phyloP scores from a whole-genome alignment of 768 basidiomycete species.

The Tulasnella calospora region DNA sequence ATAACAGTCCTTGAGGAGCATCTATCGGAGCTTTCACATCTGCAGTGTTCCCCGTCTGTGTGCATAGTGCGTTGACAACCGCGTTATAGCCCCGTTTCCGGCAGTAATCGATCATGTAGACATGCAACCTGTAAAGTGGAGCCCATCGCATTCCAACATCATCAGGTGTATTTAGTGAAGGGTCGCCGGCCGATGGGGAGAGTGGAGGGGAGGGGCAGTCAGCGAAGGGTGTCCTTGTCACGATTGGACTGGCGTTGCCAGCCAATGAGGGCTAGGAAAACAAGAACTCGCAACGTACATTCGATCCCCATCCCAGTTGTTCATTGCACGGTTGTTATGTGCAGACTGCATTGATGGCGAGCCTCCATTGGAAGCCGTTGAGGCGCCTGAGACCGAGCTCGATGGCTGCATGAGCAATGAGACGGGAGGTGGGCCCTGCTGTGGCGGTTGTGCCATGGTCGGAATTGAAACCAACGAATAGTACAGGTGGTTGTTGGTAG shows the following conservation, averaged over 20 bases:
- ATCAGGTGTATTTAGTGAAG: neutral
- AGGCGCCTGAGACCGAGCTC: neutral
- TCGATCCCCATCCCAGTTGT: slow-evolving; percentile 23
- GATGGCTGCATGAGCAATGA: slow-evolving; percentile 17
- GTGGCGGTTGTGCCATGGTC: slow-evolving; percentile 12
- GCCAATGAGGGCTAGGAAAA: neutral
- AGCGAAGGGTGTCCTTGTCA: slow-evolving; percentile 5
- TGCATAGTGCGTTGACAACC: slow-evolving; percentile 34
- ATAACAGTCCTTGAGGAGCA: slow-evolving; percentile 37
- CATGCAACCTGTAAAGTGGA: slow-evolving; percentile 33
- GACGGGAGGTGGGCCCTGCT: neutral
- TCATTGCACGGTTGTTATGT: neutral
- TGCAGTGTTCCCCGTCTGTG: slow-evolving; percentile 35
- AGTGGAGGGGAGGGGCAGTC: neutral
- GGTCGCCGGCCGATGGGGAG: neutral
- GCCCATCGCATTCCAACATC: neutral
- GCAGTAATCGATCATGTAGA: slow-evolving; percentile 41
- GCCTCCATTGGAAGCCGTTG: neutral
- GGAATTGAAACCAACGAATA: slow-evolving; percentile 6
- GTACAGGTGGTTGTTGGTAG: neutral
- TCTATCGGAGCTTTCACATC: slow-evolving; percentile 36
- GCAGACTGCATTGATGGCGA: neutral
- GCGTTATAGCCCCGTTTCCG: slow-evolving; percentile 35
- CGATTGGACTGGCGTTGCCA: slow-evolving; percentile 2
- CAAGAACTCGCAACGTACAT: slow-evolving; percentile 13